Percentiles rank a stretch among this genome's conserved stretches.
phyloP scores from a whole-genome alignment of 2,329 filamentous ascomycete genomes.

The Colletotrichum sp. region DNA sequence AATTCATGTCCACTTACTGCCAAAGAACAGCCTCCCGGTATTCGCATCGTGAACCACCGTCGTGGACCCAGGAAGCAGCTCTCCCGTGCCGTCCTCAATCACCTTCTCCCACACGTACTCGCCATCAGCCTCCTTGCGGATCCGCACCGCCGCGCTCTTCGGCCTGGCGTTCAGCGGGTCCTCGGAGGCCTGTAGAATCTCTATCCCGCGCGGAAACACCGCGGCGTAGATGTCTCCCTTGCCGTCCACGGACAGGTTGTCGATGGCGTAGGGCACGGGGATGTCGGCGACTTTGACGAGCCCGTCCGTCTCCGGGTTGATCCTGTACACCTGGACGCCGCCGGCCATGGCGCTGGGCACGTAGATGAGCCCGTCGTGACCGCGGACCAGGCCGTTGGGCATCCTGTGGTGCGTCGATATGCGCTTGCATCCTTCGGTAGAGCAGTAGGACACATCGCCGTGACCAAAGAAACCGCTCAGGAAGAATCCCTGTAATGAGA shows the following conservation, averaged over 20 bases:
- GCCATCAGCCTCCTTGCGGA: slow-evolving; percentile 19
- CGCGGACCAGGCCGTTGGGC: slow-evolving; percentile 34
- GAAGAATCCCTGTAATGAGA: slow-evolving; percentile 7
- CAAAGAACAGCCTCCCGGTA: slow-evolving; percentile 30
- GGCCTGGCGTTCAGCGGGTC: slow-evolving; percentile 23
- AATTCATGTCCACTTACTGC: slow-evolving; percentile 21
- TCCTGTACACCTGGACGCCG: slow-evolving; percentile 22
- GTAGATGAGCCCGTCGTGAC: slow-evolving; percentile 32
- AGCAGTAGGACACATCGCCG: slow-evolving; percentile 33
- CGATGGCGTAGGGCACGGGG: slow-evolving; percentile 24
- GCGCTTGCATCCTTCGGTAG: slow-evolving; percentile 23
- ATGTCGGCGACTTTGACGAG: slow-evolving; percentile 23
- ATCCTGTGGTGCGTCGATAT: slow-evolving; percentile 26
- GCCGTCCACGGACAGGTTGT: slow-evolving; percentile 29
- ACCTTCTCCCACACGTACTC: slow-evolving; percentile 28
- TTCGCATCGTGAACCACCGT: slow-evolving; percentile 30
- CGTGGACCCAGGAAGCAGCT: slow-evolving; percentile 28
- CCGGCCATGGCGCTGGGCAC: slow-evolving; percentile 30
- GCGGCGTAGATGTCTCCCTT: slow-evolving; percentile 30
- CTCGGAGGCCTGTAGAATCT: slow-evolving; percentile 15
- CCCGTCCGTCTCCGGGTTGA: neutral
- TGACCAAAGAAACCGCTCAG: slow-evolving; percentile 26
- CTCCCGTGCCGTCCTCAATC: slow-evolving; percentile 28
- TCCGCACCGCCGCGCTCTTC: slow-evolving; percentile 24
- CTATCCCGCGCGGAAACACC: slow-evolving; percentile 23